A percentile compares a stretch with the other conserved stretches of the same genome.
Evolutionary conservation across 2,329 filamentous ascomycete genomes (phyloP).

Genomic region (Pyrenophora graminea): DNA sequence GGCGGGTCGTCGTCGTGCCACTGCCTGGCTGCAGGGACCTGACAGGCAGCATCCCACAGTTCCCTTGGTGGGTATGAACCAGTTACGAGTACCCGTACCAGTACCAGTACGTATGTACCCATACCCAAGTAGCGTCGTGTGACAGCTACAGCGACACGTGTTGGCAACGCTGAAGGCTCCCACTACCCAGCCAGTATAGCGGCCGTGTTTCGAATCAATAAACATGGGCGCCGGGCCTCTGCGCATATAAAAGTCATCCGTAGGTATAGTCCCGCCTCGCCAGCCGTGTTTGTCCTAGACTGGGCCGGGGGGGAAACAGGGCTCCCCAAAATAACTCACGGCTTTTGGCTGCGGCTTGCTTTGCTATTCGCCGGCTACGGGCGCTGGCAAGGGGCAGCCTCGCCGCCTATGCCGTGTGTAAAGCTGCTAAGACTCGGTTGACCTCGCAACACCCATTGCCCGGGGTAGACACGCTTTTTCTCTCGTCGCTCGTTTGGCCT

Average conservation of each 20-base stretch:
- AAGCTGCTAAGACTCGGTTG: conserved; percentile 17
- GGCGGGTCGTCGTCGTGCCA: neutral
- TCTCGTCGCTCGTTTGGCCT: conserved; percentile 29
- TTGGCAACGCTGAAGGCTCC: neutral
- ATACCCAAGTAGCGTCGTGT: neutral
- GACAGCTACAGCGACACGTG: neutral
- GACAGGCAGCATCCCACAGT: no score
- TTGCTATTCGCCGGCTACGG: conserved; percentile 12
- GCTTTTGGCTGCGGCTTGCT: conserved; percentile 6
- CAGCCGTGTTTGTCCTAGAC: conserved; percentile 15
- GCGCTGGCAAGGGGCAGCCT: conserved; percentile 12
- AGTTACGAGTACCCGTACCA: no score
- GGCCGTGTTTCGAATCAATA: neutral
- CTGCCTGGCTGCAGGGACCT: conserved; percentile 11
- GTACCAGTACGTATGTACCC: no score
- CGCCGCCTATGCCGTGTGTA: conserved; percentile 15
- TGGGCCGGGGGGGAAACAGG: conserved; percentile 7
- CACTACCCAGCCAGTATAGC: neutral
- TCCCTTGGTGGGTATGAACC: no score
- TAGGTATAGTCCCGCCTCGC: neutral
- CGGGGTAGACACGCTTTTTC: conserved; percentile 8
- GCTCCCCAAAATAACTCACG: conserved; percentile 20
- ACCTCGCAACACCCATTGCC: conserved; percentile 31
- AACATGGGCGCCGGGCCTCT: neutral
- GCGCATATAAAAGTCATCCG: conserved; percentile 1